These are phyloP conservation scores for Diutina pseudorugosa DNA, from an alignment of 1,139 yeast genomes.

Conservation along the genomic window DNA sequence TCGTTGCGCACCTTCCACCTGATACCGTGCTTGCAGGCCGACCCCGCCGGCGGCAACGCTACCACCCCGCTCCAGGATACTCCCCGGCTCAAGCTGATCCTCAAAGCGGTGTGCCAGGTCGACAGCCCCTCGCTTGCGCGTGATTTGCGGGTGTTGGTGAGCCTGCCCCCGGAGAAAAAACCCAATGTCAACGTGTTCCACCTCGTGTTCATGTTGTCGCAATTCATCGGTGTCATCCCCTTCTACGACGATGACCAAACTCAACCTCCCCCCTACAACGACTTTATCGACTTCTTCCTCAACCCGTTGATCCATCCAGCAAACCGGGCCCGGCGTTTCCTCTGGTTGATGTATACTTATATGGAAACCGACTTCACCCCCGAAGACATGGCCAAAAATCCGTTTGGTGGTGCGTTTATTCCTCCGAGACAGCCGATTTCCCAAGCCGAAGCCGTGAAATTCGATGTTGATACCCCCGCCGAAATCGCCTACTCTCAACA, in stretches of 20 bases:
- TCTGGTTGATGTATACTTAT: slow-evolving; percentile 78
- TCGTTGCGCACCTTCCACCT: slow-evolving; percentile 87
- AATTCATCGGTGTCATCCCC: slow-evolving; percentile 40
- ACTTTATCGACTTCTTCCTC: slow-evolving; percentile 56
- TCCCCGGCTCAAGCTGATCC: slow-evolving; percentile 78
- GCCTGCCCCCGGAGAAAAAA: slow-evolving; percentile 17
- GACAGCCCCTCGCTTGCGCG: slow-evolving; percentile 39
- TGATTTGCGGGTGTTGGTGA: slow-evolving; percentile 36
- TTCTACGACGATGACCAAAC: slow-evolving; percentile 11
- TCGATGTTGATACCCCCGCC: slow-evolving; percentile 58
- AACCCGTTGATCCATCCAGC: slow-evolving; percentile 39
- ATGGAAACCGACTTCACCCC: slow-evolving; percentile 56
- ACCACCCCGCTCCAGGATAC: slow-evolving; percentile 87
- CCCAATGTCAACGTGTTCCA: slow-evolving; percentile 57
- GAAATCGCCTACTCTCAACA: slow-evolving; percentile 63
- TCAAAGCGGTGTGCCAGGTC: slow-evolving; percentile 53
- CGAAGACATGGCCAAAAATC: slow-evolving; percentile 43
- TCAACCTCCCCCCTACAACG: slow-evolving; percentile 9
- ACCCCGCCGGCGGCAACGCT: slow-evolving; percentile 27
- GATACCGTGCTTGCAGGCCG: slow-evolving; percentile 77
- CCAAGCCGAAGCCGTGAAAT: slow-evolving; percentile 25
- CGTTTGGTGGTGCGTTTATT: slow-evolving; percentile 41
- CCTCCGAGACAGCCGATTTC: slow-evolving; percentile 36
- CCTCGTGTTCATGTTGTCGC: slow-evolving; percentile 61
- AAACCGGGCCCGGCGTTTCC: slow-evolving; percentile 57